Evolutionary conservation across 2,329 filamentous ascomycete species (phyloP).

Genomic region (Dactylellina haptotyla): DNA sequence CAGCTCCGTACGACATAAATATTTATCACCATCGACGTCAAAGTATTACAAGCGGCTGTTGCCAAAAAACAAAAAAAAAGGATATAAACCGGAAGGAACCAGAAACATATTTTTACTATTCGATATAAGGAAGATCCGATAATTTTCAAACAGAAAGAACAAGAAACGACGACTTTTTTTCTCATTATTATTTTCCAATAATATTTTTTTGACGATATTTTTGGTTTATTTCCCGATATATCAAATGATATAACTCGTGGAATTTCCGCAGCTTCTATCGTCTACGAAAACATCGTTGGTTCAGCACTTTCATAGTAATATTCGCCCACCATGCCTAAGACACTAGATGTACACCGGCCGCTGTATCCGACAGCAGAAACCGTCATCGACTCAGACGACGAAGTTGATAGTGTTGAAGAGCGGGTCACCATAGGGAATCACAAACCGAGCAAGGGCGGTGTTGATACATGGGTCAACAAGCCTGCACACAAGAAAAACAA

Average conservation of each 20-base stretch:
- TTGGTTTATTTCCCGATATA: constrained; percentile 5
- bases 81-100: constrained; percentile 10
- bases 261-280: constrained; percentile 21
- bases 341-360: constrained; percentile 28
- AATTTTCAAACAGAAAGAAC: background rate
- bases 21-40: constrained; percentile 51
- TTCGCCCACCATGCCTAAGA: constrained; percentile 27
- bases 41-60: constrained; percentile 49
- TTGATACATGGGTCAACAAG: constrained; percentile 53
- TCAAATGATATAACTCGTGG: constrained; percentile 48
- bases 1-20: constrained; percentile 30
- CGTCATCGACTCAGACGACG: constrained; percentile 51
- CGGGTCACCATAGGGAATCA: constrained; percentile 46
- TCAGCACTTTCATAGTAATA: constrained; percentile 9
- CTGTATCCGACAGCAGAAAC: constrained; percentile 48
- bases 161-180: constrained; percentile 19
- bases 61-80: constrained; percentile 2
- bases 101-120: constrained; percentile 22
- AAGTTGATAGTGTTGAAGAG: constrained; percentile 34
- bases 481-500: constrained; percentile 40
- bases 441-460: constrained; percentile 50
- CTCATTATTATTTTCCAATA: background rate
- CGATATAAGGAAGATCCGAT: constrained; percentile 13
- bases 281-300: constrained; percentile 21
- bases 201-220: background rate